phyloP scores from a whole-genome alignment of 805 yeast genomes.

The Kurtzmaniella fragi region DNA sequence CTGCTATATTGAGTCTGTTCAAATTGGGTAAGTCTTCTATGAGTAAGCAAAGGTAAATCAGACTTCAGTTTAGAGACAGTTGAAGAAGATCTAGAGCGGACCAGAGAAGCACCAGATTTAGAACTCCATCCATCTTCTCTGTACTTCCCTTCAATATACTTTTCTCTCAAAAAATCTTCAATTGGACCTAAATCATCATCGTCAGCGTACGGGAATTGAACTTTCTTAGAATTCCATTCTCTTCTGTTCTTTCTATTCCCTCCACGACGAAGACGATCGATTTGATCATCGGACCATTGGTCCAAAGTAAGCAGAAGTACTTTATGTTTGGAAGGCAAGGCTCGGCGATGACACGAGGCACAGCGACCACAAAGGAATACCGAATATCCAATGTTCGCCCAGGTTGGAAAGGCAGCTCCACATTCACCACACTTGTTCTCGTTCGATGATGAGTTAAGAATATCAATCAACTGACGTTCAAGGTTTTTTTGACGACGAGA shows the following conservation, averaged over 20 bases:
- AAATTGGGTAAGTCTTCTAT: conserved; percentile 48
- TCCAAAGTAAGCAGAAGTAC: conserved; percentile 75
- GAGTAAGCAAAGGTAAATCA: conserved; percentile 38
- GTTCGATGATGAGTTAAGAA: conserved; percentile 56
- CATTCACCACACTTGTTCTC: conserved; percentile 79
- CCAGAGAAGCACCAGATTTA: conserved; percentile 6
- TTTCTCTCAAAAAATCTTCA: conserved; percentile 57
- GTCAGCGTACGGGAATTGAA: conserved; percentile 70
- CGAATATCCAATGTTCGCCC: conserved; percentile 47
- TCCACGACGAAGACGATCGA: conserved; percentile 37
- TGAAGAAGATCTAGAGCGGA: not conserved
- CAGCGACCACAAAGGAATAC: conserved; percentile 79
- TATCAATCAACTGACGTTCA: conserved; percentile 51
- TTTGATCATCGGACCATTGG: conserved; percentile 56
- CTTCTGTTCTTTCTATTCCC: conserved; percentile 62
- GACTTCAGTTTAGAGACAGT: conserved; percentile 7
- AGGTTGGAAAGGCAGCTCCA: conserved; percentile 60
- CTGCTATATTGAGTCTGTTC: conserved; percentile 49
- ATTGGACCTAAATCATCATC: conserved; percentile 57
- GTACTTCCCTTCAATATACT: conserved; percentile 62
- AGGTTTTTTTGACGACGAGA: conserved; percentile 37
- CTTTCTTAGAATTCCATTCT: conserved; percentile 64
- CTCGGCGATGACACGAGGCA: conserved; percentile 68
- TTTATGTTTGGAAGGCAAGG: conserved; percentile 44
- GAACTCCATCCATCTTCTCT: conserved; percentile 34